Evolutionary conservation across 2,329 filamentous ascomycete species (phyloP).

Genomic region (Diplocarpon rosae): DNA sequence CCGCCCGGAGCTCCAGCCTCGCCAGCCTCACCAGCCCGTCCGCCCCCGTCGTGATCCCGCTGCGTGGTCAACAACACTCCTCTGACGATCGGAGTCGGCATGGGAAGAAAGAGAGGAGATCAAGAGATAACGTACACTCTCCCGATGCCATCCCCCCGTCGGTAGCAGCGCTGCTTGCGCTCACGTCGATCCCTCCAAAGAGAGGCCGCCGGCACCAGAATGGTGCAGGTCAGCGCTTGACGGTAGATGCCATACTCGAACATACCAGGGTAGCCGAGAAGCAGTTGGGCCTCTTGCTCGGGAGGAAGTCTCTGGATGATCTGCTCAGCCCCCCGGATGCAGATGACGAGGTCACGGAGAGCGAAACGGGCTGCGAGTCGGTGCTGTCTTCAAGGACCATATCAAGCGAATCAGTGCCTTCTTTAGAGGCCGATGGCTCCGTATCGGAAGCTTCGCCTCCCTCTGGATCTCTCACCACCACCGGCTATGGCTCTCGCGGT

Average conservation of each 20-base stretch:
- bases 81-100: conserved; percentile 14
- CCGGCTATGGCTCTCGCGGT: conserved; percentile 24
- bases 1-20: conserved; percentile 11
- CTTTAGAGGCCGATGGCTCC: conserved; percentile 37
- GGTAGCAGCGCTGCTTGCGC: conserved; percentile 48
- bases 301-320: conserved; percentile 45
- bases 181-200: conserved; percentile 47
- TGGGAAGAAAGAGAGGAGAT: conserved; percentile 23
- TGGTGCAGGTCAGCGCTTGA: conserved; percentile 32
- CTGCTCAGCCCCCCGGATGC: conserved; percentile 51
- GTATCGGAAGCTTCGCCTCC: conserved; percentile 29
- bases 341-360: conserved; percentile 36
- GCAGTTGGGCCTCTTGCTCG: conserved; percentile 42
- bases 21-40: conserved; percentile 21
- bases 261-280: conserved; percentile 40
- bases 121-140: conserved; percentile 34
- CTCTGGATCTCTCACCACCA: conserved; percentile 20
- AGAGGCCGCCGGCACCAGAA: conserved; percentile 21
- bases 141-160: conserved; percentile 47
- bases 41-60: conserved; percentile 25
- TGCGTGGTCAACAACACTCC: conserved; percentile 16
- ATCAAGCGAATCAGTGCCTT: conserved; percentile 51
- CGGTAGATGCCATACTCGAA: conserved; percentile 44
- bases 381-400: conserved; percentile 42
- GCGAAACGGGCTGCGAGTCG: conserved; percentile 43